Conservation (phyloP, 768 basidiomycete species). For the Russula vinacea region DNA sequence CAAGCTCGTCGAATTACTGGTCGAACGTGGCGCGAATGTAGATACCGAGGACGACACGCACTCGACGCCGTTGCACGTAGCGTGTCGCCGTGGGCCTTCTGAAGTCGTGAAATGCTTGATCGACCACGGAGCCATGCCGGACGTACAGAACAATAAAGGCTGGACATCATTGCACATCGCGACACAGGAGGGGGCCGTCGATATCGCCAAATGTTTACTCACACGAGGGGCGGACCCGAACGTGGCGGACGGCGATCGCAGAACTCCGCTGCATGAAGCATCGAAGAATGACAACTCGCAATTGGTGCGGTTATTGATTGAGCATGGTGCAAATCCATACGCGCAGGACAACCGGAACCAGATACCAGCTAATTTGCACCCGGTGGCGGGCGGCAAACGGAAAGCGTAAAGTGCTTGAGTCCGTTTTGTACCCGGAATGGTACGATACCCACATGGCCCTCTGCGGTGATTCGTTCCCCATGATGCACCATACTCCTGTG, state of each 20-base stretch:
- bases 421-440: not conserved
- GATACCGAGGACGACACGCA: not conserved
- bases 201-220: not conserved
- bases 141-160: not conserved
- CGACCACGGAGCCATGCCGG: not conserved
- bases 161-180: not conserved
- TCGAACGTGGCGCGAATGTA: not conserved
- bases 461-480: no score
- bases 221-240: conserved; percentile 2
- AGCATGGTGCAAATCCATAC: not conserved
- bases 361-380: not conserved
- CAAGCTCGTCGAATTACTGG: not conserved
- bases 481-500: no score
- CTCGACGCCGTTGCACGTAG: conserved; percentile 4
- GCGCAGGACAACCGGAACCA: not conserved
- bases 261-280: conserved; percentile 5
- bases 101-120: not conserved
- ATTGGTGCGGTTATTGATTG: not conserved
- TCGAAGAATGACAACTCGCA: not conserved
- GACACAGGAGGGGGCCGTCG: not conserved
- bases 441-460: not conserved
- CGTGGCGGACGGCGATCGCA: conserved; percentile 1
- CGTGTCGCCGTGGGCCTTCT: not conserved
- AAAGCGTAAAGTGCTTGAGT: not conserved
- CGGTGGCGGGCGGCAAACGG: no score